Conservation (phyloP, 805 yeast species). For the Starmerella kuoi region DNA sequence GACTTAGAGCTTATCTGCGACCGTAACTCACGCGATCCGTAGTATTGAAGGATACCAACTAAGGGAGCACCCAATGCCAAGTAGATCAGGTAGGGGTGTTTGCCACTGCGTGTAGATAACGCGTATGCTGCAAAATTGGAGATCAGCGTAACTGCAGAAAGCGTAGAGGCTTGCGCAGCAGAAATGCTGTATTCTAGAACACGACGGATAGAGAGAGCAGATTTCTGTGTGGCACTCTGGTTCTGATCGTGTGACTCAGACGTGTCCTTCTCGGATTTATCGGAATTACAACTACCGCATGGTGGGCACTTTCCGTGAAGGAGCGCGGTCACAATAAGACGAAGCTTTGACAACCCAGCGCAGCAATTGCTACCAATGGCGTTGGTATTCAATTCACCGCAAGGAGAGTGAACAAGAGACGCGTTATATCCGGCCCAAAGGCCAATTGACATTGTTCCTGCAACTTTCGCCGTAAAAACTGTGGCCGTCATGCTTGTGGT, state of each 20-base stretch:
- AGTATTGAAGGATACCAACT: slow-evolving; percentile 22
- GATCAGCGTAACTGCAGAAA: slow-evolving; percentile 21
- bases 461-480: slow-evolving; percentile 27
- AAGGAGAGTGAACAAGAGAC: slow-evolving; percentile 18
- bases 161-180: slow-evolving; percentile 11
- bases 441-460: slow-evolving; percentile 30
- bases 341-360: neutral
- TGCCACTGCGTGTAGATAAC: slow-evolving; percentile 22
- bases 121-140: slow-evolving; percentile 24
- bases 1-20: slow-evolving; percentile 9
- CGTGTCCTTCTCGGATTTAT: neutral
- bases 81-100: slow-evolving; percentile 30
- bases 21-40: slow-evolving; percentile 21
- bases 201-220: slow-evolving; percentile 1
- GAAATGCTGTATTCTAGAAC: slow-evolving; percentile 1
- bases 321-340: neutral
- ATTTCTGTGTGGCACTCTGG: neutral
- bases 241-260: neutral
- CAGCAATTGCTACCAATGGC: neutral
- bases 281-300: neutral
- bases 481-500: slow-evolving; percentile 21
- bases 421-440: slow-evolving; percentile 28
- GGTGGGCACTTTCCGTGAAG: neutral
- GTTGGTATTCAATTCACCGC: neutral
- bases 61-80: slow-evolving; percentile 27